Evolutionary conservation across 306 rosid species (phyloP).

Genomic region (Amphicarpaea edgeworthii): DNA sequence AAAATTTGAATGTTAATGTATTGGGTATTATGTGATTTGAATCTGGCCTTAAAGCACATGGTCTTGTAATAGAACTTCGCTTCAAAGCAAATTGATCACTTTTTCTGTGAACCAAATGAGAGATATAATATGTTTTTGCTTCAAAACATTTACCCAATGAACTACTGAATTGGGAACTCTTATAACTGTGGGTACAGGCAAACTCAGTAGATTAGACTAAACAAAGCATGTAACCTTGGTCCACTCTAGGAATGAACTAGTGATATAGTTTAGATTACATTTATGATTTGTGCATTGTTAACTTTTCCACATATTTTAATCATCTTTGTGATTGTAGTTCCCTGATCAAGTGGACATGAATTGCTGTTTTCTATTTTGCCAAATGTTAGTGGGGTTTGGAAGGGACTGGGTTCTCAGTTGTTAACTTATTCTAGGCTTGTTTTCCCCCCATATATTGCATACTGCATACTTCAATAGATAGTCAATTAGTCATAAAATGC

Average conservation of each 20-base stretch:
- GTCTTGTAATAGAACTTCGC: no score
- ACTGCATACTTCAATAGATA: no score
- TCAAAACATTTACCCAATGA: background rate
- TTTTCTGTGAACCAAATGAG: background rate
- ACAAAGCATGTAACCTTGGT: slow-evolving; percentile 1
- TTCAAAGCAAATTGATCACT: background rate
- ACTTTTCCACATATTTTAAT: background rate
- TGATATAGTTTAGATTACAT: background rate
- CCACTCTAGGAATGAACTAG: slow-evolving; percentile 10
- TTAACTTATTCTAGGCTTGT: no score
- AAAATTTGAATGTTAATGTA: background rate
- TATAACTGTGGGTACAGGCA: background rate
- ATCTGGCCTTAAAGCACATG: background rate
- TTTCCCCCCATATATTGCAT: no score
- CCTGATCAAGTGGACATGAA: no score
- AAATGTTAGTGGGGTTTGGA: no score
- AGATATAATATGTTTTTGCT: background rate
- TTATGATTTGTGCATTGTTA: background rate
- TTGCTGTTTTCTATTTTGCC: no score
- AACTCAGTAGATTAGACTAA: background rate
- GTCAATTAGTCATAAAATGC: background rate
- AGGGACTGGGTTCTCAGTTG: no score
- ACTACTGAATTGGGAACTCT: background rate
- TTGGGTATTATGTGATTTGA: background rate
- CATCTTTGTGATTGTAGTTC: slow-evolving; percentile 3